A percentile compares a stretch with the other conserved stretches of the same genome.
Evolutionary conservation across 345 rosid species (phyloP).

Genomic region (Euphorbia pulcherrima): DNA sequence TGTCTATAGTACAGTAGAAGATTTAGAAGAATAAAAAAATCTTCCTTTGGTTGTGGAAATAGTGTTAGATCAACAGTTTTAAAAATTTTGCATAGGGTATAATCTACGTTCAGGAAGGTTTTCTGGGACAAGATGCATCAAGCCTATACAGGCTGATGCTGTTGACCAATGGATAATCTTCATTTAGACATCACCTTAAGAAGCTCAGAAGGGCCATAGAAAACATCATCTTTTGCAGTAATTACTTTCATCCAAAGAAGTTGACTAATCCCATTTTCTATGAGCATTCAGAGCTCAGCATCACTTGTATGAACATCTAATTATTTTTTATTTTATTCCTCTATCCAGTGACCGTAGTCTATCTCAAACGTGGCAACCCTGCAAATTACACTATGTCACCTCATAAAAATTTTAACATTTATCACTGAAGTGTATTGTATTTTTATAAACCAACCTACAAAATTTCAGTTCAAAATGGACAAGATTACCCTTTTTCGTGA

Average conservation of each 20-base stretch:
- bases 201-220: constrained; percentile 86
- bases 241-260: constrained; percentile 94
- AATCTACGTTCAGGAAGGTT: background rate
- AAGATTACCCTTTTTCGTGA: too few species aligned
- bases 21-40: background rate
- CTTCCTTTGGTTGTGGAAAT: too few species aligned
- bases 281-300: constrained; percentile 55
- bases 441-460: too few species aligned
- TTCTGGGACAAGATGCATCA: too few species aligned
- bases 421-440: too few species aligned
- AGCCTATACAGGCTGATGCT: background rate
- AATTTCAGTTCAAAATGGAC: too few species aligned
- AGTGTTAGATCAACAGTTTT: too few species aligned
- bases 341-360: constrained; percentile 85
- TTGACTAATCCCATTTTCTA: constrained; percentile 61
- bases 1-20: background rate
- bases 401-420: background rate
- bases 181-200: constrained; percentile 57
- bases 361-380: constrained; percentile 79
- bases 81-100: too few species aligned
- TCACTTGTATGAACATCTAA: constrained; percentile 50
- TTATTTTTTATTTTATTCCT: constrained; percentile 64
- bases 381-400: constrained; percentile 17
- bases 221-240: constrained; percentile 75
- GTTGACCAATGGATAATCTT: background rate